These are phyloP conservation scores for Collybia mongolica DNA, from an alignment of 768 basidiomycete genomes.

Conservation along the genomic window DNA sequence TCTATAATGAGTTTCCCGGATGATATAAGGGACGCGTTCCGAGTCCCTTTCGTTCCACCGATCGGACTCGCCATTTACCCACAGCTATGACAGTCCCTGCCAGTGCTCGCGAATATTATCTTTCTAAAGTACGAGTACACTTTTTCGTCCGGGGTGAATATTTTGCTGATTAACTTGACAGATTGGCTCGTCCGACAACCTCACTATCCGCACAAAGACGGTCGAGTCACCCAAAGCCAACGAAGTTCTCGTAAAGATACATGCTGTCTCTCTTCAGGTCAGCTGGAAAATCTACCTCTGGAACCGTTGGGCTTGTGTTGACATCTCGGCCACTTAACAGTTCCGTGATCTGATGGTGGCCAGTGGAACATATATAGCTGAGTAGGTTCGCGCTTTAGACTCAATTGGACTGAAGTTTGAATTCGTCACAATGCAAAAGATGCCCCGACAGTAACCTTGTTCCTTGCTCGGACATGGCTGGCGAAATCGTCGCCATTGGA, in stretches of 20 bases:
- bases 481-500: slow-evolving; percentile 49
- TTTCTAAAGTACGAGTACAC: slow-evolving; percentile 16
- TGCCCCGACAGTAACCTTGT: slow-evolving; percentile 20
- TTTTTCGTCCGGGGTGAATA: too few relatives aligned
- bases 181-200: slow-evolving; percentile 21
- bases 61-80: too few relatives aligned
- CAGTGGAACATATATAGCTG: slow-evolving; percentile 32
- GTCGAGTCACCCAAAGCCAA: slow-evolving; percentile 32
- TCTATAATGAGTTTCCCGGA: too few relatives aligned
- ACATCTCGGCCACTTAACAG: slow-evolving; percentile 19
- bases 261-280: slow-evolving; percentile 57
- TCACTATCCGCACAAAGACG: slow-evolving; percentile 22
- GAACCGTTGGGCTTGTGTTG: too few relatives aligned
- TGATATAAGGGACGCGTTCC: too few relatives aligned
- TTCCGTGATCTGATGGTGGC: slow-evolving; percentile 51
- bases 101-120: slow-evolving; percentile 13
- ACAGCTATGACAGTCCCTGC: slow-evolving; percentile 8
- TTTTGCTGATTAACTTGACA: background rate
- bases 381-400: slow-evolving; percentile 16
- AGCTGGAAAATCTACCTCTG: background rate
- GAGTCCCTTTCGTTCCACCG: too few relatives aligned
- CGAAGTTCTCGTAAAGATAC: slow-evolving; percentile 55
- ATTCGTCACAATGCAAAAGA: background rate
- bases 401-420: too few relatives aligned
- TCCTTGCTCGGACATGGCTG: slow-evolving; percentile 50